Percentiles rank a stretch among this genome's conserved stretches.
These are phyloP conservation scores for Trichoderma brevicompactum DNA, from an alignment of 2,329 filamentous ascomycete species.

Conservation along the genomic window DNA sequence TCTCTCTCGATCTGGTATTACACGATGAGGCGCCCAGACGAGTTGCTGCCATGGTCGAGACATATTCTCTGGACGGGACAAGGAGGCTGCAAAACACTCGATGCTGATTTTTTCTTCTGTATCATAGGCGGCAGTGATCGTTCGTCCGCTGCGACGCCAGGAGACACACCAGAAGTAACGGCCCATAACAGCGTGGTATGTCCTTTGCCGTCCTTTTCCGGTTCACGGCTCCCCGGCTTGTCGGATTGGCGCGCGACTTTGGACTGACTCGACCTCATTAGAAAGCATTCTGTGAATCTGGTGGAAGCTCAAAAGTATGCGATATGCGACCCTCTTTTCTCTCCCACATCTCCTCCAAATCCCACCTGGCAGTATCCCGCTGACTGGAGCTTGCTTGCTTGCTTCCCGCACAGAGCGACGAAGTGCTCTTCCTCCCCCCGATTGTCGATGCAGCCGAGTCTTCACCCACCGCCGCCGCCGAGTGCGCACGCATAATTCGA, in stretches of 20 bases:
- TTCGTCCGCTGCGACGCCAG: constrained; percentile 38
- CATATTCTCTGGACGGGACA: background rate
- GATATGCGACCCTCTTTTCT: background rate
- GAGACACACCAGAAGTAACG: constrained; percentile 69
- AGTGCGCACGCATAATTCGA: constrained; percentile 79
- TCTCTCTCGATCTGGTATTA: background rate
- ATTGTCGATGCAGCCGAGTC: constrained; percentile 97
- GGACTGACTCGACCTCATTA: constrained; percentile 44
- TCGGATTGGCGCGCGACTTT: background rate
- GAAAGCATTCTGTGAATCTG: constrained; percentile 82
- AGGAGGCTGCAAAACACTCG: background rate
- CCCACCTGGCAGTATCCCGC: background rate
- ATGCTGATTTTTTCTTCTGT: background rate
- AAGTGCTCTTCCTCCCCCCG: constrained; percentile 87
- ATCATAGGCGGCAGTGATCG: constrained; percentile 18
- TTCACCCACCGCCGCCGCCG: constrained; percentile 80
- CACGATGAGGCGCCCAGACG: constrained; percentile 2
- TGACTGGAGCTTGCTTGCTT: background rate
- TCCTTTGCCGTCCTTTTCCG: constrained; percentile 5
- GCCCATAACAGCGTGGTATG: constrained; percentile 69
- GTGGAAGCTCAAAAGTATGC: constrained; percentile 60
- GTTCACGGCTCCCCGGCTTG: background rate
- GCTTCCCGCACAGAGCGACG: constrained; percentile 66
- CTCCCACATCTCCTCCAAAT: background rate
- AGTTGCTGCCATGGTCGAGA: background rate